Percentiles rank a stretch among this genome's conserved stretches.
Evolutionary conservation across 2,329 filamentous ascomycete genomes (phyloP).

Genomic region (Sporothrix schenckii): DNA sequence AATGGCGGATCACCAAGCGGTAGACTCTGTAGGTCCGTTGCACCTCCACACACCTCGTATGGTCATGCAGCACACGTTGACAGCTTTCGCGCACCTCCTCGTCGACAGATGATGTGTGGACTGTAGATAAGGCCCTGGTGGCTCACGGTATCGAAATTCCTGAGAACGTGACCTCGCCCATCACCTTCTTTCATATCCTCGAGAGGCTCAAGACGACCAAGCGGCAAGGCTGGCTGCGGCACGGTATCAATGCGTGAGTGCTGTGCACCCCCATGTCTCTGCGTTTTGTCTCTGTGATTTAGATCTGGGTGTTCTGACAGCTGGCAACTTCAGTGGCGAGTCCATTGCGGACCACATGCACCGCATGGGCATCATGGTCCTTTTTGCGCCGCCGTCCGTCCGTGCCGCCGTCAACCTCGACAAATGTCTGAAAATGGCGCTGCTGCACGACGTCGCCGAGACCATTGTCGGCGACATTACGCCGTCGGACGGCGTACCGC

Average conservation of each 20-base stretch:
- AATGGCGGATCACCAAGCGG: background rate
- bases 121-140: constrained; percentile 63
- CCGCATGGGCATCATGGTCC: constrained; percentile 94
- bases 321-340: constrained; percentile 61
- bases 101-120: constrained; percentile 51
- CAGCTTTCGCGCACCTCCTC: background rate
- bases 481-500: constrained; percentile 83
- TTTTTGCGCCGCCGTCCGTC: constrained; percentile 81
- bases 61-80: background rate
- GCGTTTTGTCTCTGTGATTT: too few relatives aligned
- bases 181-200: constrained; percentile 93
- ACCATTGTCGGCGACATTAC: constrained; percentile 95
- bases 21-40: constrained; percentile 3
- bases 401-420: constrained; percentile 71
- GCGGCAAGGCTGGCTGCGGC: constrained; percentile 92
- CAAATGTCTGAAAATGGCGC: constrained; percentile 90
- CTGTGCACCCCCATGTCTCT: background rate
- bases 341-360: constrained; percentile 99
- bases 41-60: background rate
- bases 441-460: constrained; percentile 98
- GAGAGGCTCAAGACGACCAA: constrained; percentile 95
- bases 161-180: constrained; percentile 68
- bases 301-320: background rate
- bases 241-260: constrained; percentile 61
- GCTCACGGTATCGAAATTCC: constrained; percentile 51